Percentiles rank a stretch among this genome's conserved stretches.
Conservation (phyloP, 345 rosid genomes). For the Eucalyptus polybractea region DNA sequence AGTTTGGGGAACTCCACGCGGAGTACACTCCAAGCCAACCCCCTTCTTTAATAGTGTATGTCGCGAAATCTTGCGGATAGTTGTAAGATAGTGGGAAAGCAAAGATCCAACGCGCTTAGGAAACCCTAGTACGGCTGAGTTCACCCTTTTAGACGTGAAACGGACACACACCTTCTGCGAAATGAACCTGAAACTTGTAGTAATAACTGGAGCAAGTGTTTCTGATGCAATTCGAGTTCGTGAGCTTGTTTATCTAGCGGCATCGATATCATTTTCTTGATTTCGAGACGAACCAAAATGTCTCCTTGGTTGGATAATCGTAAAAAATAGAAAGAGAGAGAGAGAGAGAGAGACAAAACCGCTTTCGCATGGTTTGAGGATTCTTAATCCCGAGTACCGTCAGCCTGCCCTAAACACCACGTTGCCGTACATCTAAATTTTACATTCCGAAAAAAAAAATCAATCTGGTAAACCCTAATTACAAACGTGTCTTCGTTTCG, state of each 20-base stretch:
- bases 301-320: background rate
- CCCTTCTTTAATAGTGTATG: background rate
- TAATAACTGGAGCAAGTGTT: background rate
- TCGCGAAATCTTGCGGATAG: background rate
- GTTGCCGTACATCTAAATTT: background rate
- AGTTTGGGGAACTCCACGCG: background rate
- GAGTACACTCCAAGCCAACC: background rate
- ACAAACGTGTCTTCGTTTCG: background rate
- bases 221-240: background rate
- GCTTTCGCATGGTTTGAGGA: background rate
- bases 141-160: background rate
- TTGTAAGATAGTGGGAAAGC: background rate
- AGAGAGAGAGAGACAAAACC: background rate
- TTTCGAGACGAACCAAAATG: background rate
- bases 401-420: background rate
- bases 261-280: background rate
- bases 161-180: background rate
- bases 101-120: background rate
- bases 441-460: background rate
- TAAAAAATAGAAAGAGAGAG: background rate
- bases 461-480: background rate
- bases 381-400: background rate
- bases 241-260: background rate
- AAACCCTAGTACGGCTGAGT: background rate
- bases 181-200: background rate